phyloP scores from a whole-genome alignment of 2,329 filamentous ascomycete species.

The Apiospora hydei region DNA sequence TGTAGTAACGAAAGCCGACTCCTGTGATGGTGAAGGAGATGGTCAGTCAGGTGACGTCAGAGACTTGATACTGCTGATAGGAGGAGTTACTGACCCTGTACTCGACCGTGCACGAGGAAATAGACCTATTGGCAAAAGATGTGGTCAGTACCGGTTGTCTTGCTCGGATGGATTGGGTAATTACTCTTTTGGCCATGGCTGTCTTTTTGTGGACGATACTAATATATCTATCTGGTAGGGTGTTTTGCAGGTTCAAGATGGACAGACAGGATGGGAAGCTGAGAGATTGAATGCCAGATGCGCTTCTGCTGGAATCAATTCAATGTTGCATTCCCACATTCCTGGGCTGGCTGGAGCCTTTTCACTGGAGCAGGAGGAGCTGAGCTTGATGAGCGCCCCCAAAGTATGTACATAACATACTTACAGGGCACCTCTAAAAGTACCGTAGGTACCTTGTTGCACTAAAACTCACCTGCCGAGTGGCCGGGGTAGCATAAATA shows the following conservation, averaged over 20 bases:
- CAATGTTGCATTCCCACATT: neutral
- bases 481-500: neutral
- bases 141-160: neutral
- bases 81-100: conserved; percentile 66
- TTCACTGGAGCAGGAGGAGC: neutral
- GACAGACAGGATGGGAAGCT: conserved; percentile 1
- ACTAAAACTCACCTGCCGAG: neutral
- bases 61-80: conserved; percentile 17
- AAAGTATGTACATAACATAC: no score
- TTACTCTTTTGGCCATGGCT: conserved; percentile 19
- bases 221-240: neutral
- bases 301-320: neutral
- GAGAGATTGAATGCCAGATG: neutral
- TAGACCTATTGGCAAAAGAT: conserved; percentile 54
- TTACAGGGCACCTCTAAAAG: neutral
- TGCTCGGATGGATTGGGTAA: no score
- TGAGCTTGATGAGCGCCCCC: neutral
- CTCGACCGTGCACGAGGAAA: conserved; percentile 71
- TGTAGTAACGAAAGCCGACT: conserved; percentile 65
- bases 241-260: neutral
- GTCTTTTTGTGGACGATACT: neutral
- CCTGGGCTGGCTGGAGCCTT: neutral
- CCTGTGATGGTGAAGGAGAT: conserved; percentile 46
- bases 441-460: neutral
- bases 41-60: conserved; percentile 39